Percentiles rank a stretch among this genome's conserved stretches.
These are phyloP conservation scores for Begonia masoniana DNA, from an alignment of 306 rosid species.

Conservation along the genomic window DNA sequence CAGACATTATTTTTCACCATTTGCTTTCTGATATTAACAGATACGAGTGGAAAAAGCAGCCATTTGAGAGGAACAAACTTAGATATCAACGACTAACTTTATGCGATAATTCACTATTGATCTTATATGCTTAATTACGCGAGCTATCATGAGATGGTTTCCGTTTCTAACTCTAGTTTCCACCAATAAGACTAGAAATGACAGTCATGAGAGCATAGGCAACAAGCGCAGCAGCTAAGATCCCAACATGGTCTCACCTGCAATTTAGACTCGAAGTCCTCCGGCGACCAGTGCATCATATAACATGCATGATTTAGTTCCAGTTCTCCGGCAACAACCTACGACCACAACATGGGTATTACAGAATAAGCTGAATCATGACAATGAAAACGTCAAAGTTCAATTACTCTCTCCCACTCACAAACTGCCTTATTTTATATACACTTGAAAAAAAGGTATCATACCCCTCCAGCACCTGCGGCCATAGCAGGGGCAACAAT, in stretches of 20 bases:
- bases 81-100: no score
- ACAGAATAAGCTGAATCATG: not conserved
- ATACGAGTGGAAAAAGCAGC: slow-evolving; percentile 3
- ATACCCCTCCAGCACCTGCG: slow-evolving; percentile 99
- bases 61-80: not conserved
- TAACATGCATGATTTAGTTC: slow-evolving; percentile 79
- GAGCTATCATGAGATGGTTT: no score
- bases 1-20: no score
- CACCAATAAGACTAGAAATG: no score
- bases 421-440: not conserved
- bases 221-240: no score
- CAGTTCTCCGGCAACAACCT: slow-evolving; percentile 98
- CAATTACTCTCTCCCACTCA: not conserved
- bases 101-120: no score
- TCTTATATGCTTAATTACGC: no score
- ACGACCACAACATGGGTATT: slow-evolving; percentile 4
- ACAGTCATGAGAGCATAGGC: no score
- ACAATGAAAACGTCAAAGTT: not conserved
- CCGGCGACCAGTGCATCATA: slow-evolving; percentile 89
- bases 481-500: slow-evolving; percentile 97
- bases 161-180: no score
- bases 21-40: no score
- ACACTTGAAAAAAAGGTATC: slow-evolving; percentile 19
- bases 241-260: slow-evolving; percentile 34
- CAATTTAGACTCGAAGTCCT: slow-evolving; percentile 83